phyloP scores from a whole-genome alignment of 305 asterid species.

The Solanum chacoense region DNA sequence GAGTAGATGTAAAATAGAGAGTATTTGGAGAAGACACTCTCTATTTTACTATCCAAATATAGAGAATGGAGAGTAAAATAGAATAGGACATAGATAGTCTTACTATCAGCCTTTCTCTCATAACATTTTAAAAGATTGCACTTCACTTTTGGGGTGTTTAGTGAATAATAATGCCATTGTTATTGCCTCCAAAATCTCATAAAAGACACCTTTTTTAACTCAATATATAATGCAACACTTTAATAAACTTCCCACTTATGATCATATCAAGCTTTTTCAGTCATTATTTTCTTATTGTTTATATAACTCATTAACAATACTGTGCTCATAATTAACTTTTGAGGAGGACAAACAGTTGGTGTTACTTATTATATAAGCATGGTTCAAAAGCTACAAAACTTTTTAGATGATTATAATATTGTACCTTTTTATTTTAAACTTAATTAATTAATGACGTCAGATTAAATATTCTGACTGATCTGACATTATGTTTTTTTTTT shows the following conservation, averaged over 20 bases:
- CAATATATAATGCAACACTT: neutral
- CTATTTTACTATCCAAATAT: no score
- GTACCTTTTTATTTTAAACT: neutral
- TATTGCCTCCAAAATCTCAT: neutral
- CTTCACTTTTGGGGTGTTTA: neutral
- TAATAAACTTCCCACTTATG: neutral
- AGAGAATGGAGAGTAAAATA: no score
- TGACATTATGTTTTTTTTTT: neutral
- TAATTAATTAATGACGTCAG: neutral
- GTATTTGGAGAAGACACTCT: no score
- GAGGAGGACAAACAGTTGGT: neutral
- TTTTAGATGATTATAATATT: neutral
- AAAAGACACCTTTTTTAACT: neutral
- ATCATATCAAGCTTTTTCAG: neutral
- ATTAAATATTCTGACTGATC: neutral
- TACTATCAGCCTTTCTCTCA: neutral
- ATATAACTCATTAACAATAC: neutral
- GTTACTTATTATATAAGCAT: neutral
- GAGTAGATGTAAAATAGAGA: no score
- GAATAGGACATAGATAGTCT: no score
- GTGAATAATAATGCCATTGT: neutral
- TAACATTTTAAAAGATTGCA: neutral
- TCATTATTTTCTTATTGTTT: neutral
- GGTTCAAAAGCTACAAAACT: neutral
- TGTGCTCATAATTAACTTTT: neutral